These are phyloP conservation scores for Coemansia sp. DNA, from an alignment of 192 early-diverging fungal genomes.

Conservation along the genomic window DNA sequence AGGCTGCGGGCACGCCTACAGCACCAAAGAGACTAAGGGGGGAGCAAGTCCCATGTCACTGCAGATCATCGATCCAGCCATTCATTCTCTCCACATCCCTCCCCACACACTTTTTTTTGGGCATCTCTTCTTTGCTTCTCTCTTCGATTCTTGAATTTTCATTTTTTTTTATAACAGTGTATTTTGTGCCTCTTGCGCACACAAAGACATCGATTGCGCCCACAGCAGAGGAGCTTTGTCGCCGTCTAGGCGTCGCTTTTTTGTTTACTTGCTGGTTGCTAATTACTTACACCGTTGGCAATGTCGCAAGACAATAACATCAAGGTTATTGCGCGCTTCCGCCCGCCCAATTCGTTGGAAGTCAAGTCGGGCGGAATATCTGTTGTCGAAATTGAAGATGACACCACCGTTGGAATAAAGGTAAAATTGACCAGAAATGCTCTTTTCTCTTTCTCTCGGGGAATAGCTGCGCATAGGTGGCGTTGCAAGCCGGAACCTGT, in stretches of 20 bases:
- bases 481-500: background rate
- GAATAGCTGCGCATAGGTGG: background rate
- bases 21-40: background rate
- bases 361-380: slow-evolving; percentile 88
- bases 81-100: background rate
- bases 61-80: background rate
- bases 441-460: background rate
- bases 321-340: slow-evolving; percentile 96
- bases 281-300: background rate
- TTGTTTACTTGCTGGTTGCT: slow-evolving; percentile 2
- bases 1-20: slow-evolving; percentile 10
- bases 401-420: slow-evolving; percentile 58
- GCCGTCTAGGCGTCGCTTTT: slow-evolving; percentile 6
- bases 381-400: slow-evolving; percentile 76
- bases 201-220: background rate
- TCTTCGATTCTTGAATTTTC: slow-evolving; percentile 3
- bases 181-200: background rate
- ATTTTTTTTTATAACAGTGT: background rate
- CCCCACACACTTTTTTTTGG: background rate
- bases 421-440: slow-evolving; percentile 22
- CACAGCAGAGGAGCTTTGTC: background rate
- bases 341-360: slow-evolving; percentile 93
- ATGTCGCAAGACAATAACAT: slow-evolving; percentile 84
- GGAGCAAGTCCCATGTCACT: background rate
- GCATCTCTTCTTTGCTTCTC: slow-evolving; percentile 3